Evolutionary conservation across 345 rosid genomes (phyloP).

Genomic region (Iberis pinnata): DNA sequence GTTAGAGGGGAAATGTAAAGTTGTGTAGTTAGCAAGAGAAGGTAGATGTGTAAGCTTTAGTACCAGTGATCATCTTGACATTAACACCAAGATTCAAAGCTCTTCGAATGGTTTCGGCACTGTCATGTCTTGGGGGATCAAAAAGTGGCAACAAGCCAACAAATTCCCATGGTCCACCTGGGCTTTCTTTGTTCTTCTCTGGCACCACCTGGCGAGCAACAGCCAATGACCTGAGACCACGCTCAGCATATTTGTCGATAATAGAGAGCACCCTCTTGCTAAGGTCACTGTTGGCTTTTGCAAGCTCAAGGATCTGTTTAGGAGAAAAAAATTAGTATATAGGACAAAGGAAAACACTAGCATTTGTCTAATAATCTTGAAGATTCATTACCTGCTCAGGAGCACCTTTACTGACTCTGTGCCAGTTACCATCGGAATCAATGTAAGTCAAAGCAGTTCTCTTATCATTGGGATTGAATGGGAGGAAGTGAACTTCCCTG

Average conservation of each 20-base stretch:
- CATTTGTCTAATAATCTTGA: not conserved
- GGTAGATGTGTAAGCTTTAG: not conserved
- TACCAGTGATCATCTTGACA: conserved; percentile 97
- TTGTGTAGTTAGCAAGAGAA: not conserved
- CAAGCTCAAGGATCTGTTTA: conserved; percentile 61
- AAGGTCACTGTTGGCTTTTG: conserved; percentile 72
- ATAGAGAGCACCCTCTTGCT: conserved; percentile 67
- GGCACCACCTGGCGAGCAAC: conserved; percentile 97
- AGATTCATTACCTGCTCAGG: conserved; percentile 63
- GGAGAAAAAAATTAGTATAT: conserved; percentile 15
- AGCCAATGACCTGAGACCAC: conserved; percentile 91
- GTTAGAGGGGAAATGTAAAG: not conserved
- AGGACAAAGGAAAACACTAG: not conserved
- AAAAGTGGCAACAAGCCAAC: conserved; percentile 87
- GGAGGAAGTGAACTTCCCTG: conserved; percentile 70
- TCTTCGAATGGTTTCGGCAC: conserved; percentile 94
- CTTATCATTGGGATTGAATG: conserved; percentile 79
- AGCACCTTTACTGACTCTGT: conserved; percentile 81
- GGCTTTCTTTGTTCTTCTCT: conserved; percentile 68
- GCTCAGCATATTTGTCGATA: conserved; percentile 89
- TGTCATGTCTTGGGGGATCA: conserved; percentile 99
- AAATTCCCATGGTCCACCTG: conserved; percentile 87
- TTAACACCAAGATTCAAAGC: conserved; percentile 95
- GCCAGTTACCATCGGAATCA: conserved; percentile 65
- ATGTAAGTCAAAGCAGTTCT: conserved; percentile 84